Percentiles rank a stretch among this genome's conserved stretches.
phyloP scores from a whole-genome alignment of 805 yeast species.

The Scheffersomyces stipitis region DNA sequence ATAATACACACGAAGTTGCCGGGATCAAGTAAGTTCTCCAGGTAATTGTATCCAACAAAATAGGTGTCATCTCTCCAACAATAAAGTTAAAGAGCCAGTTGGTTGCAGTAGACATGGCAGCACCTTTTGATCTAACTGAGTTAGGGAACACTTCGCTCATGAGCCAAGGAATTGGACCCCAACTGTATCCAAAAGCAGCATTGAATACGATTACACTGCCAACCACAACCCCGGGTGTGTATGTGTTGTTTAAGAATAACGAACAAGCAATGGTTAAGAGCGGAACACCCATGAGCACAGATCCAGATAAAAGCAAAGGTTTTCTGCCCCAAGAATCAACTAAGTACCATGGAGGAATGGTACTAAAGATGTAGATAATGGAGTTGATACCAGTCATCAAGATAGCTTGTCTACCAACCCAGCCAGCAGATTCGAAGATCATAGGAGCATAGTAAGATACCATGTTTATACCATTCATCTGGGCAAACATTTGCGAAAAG shows the following conservation, averaged over 20 bases:
- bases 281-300: constrained; percentile 75
- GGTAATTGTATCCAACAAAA: constrained; percentile 68
- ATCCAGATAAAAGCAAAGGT: constrained; percentile 78
- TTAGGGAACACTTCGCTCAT: constrained; percentile 86
- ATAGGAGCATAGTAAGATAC: constrained; percentile 91
- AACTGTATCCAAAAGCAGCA: constrained; percentile 82
- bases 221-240: constrained; percentile 73
- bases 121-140: constrained; percentile 83
- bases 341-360: constrained; percentile 87
- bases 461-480: constrained; percentile 89
- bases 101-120: constrained; percentile 85
- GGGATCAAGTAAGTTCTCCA: constrained; percentile 86
- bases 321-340: constrained; percentile 92
- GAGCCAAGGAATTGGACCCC: constrained; percentile 96
- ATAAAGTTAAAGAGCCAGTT: constrained; percentile 92
- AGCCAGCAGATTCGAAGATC: constrained; percentile 93
- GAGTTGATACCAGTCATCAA: constrained; percentile 81
- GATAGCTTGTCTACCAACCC: constrained; percentile 85
- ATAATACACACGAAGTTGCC: constrained; percentile 70
- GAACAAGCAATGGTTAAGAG: constrained; percentile 63
- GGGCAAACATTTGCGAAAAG: constrained; percentile 90
- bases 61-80: constrained; percentile 90
- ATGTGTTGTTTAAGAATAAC: constrained; percentile 28
- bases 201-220: constrained; percentile 74
- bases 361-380: constrained; percentile 46